A percentile compares a stretch with the other conserved stretches of the same genome.
phyloP scores from a whole-genome alignment of 1,284 basidiomycete genomes.

The Moesziomyces sp. region DNA sequence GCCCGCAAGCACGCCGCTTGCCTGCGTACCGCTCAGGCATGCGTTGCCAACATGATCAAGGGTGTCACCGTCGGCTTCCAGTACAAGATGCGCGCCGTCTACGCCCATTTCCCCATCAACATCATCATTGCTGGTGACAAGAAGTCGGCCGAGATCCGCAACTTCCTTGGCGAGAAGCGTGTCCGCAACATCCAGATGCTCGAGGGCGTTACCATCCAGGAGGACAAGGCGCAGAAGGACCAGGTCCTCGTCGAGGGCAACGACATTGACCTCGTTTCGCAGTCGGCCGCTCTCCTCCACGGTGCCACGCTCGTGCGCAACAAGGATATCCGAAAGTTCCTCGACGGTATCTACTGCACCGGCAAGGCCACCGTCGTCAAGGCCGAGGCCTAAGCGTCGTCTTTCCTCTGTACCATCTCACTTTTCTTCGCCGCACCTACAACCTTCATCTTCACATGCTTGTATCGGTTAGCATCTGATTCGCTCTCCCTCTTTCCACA shows the following conservation, averaged over 20 bases:
- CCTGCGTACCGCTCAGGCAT: slow-evolving; percentile 91
- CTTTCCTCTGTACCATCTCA: neutral
- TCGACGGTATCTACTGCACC: slow-evolving; percentile 84
- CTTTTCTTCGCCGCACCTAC: slow-evolving; percentile 3
- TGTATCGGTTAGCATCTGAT: slow-evolving; percentile 21
- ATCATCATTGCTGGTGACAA: slow-evolving; percentile 91
- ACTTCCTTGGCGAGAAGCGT: slow-evolving; percentile 94
- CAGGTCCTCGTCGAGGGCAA: slow-evolving; percentile 70
- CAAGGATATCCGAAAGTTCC: slow-evolving; percentile 72
- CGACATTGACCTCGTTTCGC: slow-evolving; percentile 70
- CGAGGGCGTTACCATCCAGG: slow-evolving; percentile 83
- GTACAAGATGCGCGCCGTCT: slow-evolving; percentile 90
- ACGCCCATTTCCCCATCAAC: slow-evolving; percentile 99
- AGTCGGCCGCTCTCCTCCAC: slow-evolving; percentile 66
- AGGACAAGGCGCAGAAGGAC: slow-evolving; percentile 96
- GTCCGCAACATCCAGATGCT: slow-evolving; percentile 94
- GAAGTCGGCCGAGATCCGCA: slow-evolving; percentile 89
- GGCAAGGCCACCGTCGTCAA: slow-evolving; percentile 74
- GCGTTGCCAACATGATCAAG: slow-evolving; percentile 97
- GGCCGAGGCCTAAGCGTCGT: slow-evolving; percentile 72
- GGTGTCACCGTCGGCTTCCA: slow-evolving; percentile 90
- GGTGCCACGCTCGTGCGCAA: slow-evolving; percentile 65
- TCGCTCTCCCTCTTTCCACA: slow-evolving; percentile 3
- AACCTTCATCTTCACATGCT: slow-evolving; percentile 4
- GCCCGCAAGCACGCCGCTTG: slow-evolving; percentile 98